Percentiles rank a stretch among this genome's conserved stretches.
phyloP scores from a whole-genome alignment of 2,329 filamentous ascomycete species.

The Neonectria neomacrospora region DNA sequence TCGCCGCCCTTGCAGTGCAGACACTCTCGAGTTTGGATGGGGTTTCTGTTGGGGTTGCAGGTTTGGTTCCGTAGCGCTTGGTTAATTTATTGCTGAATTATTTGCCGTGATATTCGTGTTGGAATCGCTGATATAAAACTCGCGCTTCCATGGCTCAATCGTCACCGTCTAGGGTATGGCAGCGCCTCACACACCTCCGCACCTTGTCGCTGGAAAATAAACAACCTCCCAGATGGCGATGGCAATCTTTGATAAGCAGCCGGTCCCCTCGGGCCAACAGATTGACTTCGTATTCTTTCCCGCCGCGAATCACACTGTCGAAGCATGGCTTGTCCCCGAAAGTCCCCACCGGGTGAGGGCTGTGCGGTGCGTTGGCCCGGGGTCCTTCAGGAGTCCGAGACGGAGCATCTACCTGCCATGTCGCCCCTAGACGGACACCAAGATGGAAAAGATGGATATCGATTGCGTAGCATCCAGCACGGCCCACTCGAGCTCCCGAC shows the following conservation, averaged over 20 bases:
- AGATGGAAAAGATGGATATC: conserved; percentile 4
- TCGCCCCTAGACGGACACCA: not conserved
- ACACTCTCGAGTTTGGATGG: too few species aligned
- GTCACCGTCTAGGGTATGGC: too few species aligned
- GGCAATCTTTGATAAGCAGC: not conserved
- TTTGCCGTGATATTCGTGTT: not conserved
- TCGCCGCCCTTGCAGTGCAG: not conserved
- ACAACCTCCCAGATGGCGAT: not conserved
- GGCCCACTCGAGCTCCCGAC: conserved; percentile 8
- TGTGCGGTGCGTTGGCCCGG: conserved; percentile 12
- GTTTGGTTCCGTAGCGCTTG: too few species aligned
- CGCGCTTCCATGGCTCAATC: too few species aligned
- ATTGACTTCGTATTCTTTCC: not conserved
- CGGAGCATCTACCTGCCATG: not conserved
- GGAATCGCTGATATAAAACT: not conserved
- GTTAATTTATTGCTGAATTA: too few species aligned
- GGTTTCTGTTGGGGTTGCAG: too few species aligned
- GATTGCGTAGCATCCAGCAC: conserved; percentile 15
- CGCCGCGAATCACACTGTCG: not conserved
- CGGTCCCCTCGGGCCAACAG: not conserved
- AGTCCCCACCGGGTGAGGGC: conserved; percentile 2
- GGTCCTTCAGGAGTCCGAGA: conserved; percentile 21
- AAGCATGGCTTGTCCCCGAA: not conserved
- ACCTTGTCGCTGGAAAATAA: not conserved
- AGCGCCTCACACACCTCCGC: not conserved